These are phyloP conservation scores for Hypoxylon sp. DNA, from an alignment of 2,329 filamentous ascomycete species.

Conservation along the genomic window DNA sequence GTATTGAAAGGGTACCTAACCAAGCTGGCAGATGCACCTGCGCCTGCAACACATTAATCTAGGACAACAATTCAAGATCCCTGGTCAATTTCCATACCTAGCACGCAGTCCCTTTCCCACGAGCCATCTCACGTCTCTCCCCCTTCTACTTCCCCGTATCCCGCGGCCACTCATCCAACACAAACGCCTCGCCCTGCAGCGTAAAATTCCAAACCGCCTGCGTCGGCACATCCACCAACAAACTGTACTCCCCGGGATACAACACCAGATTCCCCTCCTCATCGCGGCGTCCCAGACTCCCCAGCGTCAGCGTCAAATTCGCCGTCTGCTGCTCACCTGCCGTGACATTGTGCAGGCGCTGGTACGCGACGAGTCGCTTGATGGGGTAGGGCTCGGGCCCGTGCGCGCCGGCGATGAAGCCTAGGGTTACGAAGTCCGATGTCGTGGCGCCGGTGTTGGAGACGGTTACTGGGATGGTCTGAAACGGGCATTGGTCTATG, in stretches of 20 bases:
- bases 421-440: constrained; percentile 61
- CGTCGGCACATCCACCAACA: constrained; percentile 57
- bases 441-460: constrained; percentile 56
- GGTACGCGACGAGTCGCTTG: constrained; percentile 61
- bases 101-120: no score
- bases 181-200: constrained; percentile 55
- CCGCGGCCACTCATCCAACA: constrained; percentile 54
- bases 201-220: constrained; percentile 56
- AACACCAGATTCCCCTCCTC: constrained; percentile 60
- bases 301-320: constrained; percentile 58
- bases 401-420: constrained; percentile 56
- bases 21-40: no score
- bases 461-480: constrained; percentile 55
- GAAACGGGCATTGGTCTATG: constrained; percentile 57
- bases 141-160: constrained; percentile 33
- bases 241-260: constrained; percentile 61
- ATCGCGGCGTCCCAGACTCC: constrained; percentile 59
- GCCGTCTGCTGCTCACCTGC: constrained; percentile 48
- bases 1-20: no score
- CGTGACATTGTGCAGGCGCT: constrained; percentile 53
- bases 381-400: constrained; percentile 60
- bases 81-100: no score
- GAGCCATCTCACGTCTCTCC: no score
- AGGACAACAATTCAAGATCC: no score
- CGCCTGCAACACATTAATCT: no score